Percentiles rank a stretch among this genome's conserved stretches.
phyloP scores from a whole-genome alignment of 2,329 filamentous ascomycete genomes.

The Ophiocordyceps camponoti-saundersi region DNA sequence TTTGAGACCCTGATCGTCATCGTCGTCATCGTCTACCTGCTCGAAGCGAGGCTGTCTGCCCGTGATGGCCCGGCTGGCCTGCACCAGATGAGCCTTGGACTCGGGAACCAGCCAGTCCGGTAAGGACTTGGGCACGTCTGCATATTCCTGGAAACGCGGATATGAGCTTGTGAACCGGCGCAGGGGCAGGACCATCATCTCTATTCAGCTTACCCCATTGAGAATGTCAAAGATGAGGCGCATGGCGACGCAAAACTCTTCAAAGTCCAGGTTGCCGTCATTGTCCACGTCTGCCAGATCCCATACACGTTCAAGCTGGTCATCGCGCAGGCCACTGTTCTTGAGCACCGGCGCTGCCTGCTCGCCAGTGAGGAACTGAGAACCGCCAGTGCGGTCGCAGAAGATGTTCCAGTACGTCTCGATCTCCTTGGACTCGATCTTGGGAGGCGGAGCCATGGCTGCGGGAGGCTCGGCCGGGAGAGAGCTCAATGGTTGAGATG shows the following conservation, averaged over 20 bases:
- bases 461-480: constrained; percentile 4
- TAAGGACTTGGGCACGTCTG: constrained; percentile 68
- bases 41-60: constrained; percentile 73
- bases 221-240: constrained; percentile 92
- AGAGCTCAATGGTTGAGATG: not conserved
- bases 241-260: constrained; percentile 99
- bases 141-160: constrained; percentile 48
- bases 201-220: constrained; percentile 51
- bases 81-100: constrained; percentile 80
- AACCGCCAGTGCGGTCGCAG: constrained; percentile 38
- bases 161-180: not conserved
- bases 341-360: constrained; percentile 45
- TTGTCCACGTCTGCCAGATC: constrained; percentile 94
- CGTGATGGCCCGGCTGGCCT: constrained; percentile 63
- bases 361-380: constrained; percentile 42
- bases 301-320: constrained; percentile 93
- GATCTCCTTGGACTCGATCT: constrained; percentile 45
- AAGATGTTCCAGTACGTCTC: constrained; percentile 54
- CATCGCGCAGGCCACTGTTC: constrained; percentile 44
- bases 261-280: constrained; percentile 94
- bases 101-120: constrained; percentile 97
- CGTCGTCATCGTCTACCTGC: constrained; percentile 66
- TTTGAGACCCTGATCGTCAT: constrained; percentile 69
- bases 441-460: constrained; percentile 31
- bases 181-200: too few relatives aligned